A percentile compares a stretch with the other conserved stretches of the same genome.
These are phyloP conservation scores for Taphrina pruni DNA, from an alignment of 1,139 yeast genomes.

Conservation along the genomic window DNA sequence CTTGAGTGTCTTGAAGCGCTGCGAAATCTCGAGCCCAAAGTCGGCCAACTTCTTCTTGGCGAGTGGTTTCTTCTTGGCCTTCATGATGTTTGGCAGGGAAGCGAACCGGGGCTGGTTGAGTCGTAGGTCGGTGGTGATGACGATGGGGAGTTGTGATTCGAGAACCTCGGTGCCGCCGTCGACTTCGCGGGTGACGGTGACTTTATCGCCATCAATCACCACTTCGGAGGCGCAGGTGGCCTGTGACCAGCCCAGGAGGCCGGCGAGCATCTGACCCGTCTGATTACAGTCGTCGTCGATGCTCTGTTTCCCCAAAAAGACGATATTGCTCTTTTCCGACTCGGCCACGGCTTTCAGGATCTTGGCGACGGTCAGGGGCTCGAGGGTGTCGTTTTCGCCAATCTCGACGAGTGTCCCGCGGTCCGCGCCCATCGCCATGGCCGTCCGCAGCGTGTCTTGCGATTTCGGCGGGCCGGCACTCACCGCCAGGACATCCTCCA, in stretches of 20 bases:
- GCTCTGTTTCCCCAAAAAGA: constrained; percentile 92
- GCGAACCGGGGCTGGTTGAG: constrained; percentile 94
- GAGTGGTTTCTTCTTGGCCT: constrained; percentile 95
- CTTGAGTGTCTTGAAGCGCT: constrained; percentile 70
- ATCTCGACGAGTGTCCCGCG: constrained; percentile 80
- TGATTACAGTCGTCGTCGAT: constrained; percentile 94
- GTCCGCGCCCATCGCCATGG: constrained; percentile 94
- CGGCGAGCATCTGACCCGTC: constrained; percentile 98
- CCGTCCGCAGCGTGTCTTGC: constrained; percentile 85
- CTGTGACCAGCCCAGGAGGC: constrained; percentile 94
- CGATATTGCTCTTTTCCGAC: constrained; percentile 72
- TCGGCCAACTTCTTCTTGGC: constrained; percentile 72
- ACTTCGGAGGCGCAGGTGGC: constrained; percentile 96
- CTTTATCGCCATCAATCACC: constrained; percentile 62
- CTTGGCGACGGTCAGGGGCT: constrained; percentile 92
- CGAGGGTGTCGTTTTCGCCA: constrained; percentile 66
- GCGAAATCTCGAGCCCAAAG: constrained; percentile 67
- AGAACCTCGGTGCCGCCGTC: constrained; percentile 94
- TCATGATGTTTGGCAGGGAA: constrained; percentile 92
- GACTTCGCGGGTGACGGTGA: constrained; percentile 84
- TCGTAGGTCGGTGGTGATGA: constrained; percentile 90
- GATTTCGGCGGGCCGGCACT: constrained; percentile 88
- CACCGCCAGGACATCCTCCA: constrained; percentile 86
- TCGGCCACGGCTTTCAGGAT: constrained; percentile 75
- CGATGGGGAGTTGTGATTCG: constrained; percentile 76